These are phyloP conservation scores for Gypsophila paniculata DNA, from an alignment of 179 eudicot species.

Conservation along the genomic window DNA sequence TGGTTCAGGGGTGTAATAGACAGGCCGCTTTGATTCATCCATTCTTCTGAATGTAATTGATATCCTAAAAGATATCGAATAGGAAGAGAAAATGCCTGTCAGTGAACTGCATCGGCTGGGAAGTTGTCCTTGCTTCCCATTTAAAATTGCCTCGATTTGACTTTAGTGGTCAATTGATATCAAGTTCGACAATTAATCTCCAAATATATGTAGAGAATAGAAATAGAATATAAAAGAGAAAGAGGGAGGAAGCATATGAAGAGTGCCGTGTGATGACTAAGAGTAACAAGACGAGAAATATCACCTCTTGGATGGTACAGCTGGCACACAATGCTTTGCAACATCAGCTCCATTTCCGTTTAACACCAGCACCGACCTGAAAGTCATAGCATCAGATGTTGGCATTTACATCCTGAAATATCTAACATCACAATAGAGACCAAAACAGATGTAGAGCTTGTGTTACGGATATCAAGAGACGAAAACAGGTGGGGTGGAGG, in stretches of 20 bases:
- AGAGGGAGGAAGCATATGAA: neutral
- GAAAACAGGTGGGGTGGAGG: too few relatives aligned
- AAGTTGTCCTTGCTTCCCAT: too few relatives aligned
- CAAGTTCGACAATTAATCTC: too few relatives aligned
- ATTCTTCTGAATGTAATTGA: constrained; percentile 85
- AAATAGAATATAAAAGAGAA: too few relatives aligned
- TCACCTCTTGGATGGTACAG: constrained; percentile 46
- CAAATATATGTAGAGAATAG: too few relatives aligned
- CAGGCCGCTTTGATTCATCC: constrained; percentile 72
- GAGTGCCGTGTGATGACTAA: neutral
- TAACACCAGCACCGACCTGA: constrained; percentile 44
- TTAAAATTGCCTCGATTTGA: too few relatives aligned
- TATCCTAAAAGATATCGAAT: constrained; percentile 39
- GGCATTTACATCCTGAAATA: neutral
- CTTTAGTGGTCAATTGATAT: neutral
- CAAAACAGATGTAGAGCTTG: neutral
- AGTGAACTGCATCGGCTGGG: neutral
- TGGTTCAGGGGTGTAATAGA: constrained; percentile 48
- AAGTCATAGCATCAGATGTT: constrained; percentile 6
- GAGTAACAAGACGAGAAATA: neutral
- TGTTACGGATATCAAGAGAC: neutral
- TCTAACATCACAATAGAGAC: neutral
- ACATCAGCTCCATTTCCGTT: constrained; percentile 50
- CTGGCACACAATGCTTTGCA: constrained; percentile 54
- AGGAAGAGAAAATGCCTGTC: neutral